phyloP scores from a whole-genome alignment of 2,329 filamentous ascomycete genomes.

The Aspergillus chevalieri region DNA sequence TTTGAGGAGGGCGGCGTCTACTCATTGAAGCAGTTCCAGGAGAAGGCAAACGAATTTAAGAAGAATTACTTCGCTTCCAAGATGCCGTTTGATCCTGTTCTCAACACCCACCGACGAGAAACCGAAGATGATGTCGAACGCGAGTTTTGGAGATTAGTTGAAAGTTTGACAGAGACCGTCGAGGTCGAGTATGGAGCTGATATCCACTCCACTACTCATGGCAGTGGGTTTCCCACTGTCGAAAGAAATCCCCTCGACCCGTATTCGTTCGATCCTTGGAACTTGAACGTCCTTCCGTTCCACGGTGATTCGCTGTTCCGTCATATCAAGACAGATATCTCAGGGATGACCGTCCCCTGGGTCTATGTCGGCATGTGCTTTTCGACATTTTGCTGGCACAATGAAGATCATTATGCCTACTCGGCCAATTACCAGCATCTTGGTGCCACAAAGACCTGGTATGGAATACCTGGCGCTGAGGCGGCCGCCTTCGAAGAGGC shows the following conservation, averaged over 20 bases:
- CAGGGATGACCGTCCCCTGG: constrained; percentile 98
- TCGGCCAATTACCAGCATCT: constrained; percentile 99
- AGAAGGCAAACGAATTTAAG: constrained; percentile 93
- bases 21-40: constrained; percentile 90
- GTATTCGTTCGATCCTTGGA: constrained; percentile 90
- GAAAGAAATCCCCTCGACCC: constrained; percentile 82
- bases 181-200: constrained; percentile 98
- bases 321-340: constrained; percentile 97
- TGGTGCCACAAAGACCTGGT: constrained; percentile 98
- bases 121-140: constrained; percentile 93
- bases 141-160: constrained; percentile 94
- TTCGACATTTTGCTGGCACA: constrained; percentile 99
- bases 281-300: constrained; percentile 85
- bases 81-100: constrained; percentile 77
- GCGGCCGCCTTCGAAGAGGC: constrained; percentile 91
- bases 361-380: constrained; percentile 99
- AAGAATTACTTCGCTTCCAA: constrained; percentile 87
- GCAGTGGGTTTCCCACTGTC: constrained; percentile 90
- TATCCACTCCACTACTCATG: constrained; percentile 96
- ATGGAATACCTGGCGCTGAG: constrained; percentile 90
- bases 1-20: constrained; percentile 97
- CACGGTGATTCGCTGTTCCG: constrained; percentile 88
- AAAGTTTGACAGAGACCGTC: constrained; percentile 88
- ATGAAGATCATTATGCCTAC: constrained; percentile 96
- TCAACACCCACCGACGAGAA: constrained; percentile 72